A percentile compares a stretch with the other conserved stretches of the same genome.
phyloP scores from a whole-genome alignment of 2,329 filamentous ascomycete genomes.

The Diaporthe australafricana region DNA sequence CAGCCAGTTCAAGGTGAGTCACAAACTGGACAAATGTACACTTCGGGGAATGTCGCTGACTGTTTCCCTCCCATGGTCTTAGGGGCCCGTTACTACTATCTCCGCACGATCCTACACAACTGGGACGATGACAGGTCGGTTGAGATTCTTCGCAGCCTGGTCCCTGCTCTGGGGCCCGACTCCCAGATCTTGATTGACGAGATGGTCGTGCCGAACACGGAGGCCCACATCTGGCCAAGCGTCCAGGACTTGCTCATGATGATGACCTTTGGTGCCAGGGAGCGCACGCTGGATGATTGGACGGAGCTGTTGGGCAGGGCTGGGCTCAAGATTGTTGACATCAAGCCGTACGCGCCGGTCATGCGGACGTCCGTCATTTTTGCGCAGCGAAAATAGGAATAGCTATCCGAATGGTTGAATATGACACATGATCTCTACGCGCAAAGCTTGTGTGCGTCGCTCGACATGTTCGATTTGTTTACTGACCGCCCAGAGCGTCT shows the following conservation, averaged over 20 bases:
- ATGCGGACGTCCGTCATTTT: background rate
- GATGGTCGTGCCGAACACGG: background rate
- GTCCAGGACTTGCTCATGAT: conserved; percentile 7
- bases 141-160: background rate
- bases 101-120: background rate
- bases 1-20: background rate
- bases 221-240: background rate
- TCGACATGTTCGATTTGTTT: background rate
- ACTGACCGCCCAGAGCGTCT: background rate
- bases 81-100: background rate
- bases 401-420: background rate
- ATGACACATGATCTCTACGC: background rate
- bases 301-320: background rate
- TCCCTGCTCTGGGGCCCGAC: background rate
- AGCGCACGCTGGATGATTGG: conserved; percentile 1
- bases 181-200: conserved; percentile 1
- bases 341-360: background rate
- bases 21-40: background rate
- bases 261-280: background rate
- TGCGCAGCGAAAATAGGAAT: background rate
- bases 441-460: background rate
- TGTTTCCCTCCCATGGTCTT: background rate
- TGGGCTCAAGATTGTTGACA: background rate
- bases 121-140: background rate
- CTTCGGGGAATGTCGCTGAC: background rate